phyloP scores from a whole-genome alignment of 2,329 filamentous ascomycete genomes.

The Apiospora kogelbergensis region DNA sequence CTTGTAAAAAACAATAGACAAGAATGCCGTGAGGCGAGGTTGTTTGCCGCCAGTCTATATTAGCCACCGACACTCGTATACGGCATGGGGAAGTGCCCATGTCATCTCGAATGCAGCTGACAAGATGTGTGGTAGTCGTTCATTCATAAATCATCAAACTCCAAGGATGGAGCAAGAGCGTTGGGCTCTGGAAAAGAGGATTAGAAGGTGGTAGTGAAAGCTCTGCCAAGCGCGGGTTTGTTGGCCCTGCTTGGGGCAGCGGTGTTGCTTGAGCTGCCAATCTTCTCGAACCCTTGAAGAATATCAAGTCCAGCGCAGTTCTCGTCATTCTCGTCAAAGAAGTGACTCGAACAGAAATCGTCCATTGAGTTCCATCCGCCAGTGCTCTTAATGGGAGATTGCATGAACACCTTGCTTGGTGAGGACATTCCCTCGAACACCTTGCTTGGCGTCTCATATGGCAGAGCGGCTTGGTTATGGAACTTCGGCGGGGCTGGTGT shows the following conservation, averaged over 20 bases:
- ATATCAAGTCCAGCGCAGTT: constrained; percentile 67
- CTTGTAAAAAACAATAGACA: constrained; percentile 27
- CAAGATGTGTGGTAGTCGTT: constrained; percentile 15
- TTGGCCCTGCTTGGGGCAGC: constrained; percentile 26
- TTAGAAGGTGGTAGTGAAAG: constrained; percentile 38
- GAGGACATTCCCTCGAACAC: constrained; percentile 55
- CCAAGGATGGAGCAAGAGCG: constrained; percentile 7
- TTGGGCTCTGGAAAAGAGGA: constrained; percentile 12
- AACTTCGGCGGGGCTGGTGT: constrained; percentile 50
- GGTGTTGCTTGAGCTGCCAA: constrained; percentile 51
- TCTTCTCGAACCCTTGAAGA: constrained; percentile 73
- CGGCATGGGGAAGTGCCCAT: constrained; percentile 10
- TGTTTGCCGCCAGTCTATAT: constrained; percentile 20
- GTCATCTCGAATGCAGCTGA: constrained; percentile 7
- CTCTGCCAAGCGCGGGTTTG: constrained; percentile 38
- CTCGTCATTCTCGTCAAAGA: constrained; percentile 58
- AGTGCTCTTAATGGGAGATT: constrained; percentile 39
- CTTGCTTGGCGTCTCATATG: constrained; percentile 58
- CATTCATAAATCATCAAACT: constrained; percentile 19
- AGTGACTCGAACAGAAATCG: constrained; percentile 53
- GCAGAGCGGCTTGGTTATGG: constrained; percentile 39
- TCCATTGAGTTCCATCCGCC: constrained; percentile 45
- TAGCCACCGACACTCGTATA: constrained; percentile 13
- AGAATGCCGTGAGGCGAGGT: constrained; percentile 31
- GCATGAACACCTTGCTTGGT: constrained; percentile 51